Conservation (phyloP, 805 yeast species). For the Sugiyamaella marilandica region DNA sequence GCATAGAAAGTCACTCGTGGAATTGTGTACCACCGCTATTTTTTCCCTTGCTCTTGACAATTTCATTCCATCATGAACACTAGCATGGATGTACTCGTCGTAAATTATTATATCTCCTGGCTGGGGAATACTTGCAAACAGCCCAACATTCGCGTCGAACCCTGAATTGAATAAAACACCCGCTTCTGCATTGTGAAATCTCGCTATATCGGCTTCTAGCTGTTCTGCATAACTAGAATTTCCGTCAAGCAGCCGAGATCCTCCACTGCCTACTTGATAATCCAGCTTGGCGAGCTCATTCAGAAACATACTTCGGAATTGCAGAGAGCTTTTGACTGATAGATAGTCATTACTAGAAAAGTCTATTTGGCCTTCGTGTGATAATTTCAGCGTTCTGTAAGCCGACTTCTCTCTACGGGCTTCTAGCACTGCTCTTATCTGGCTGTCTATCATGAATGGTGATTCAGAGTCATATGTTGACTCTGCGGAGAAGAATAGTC, state of each 20-base stretch:
- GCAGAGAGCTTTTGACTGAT: conserved; percentile 11
- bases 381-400: neutral
- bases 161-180: conserved; percentile 26
- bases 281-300: conserved; percentile 5
- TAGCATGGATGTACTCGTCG: conserved; percentile 27
- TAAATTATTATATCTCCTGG: conserved; percentile 22
- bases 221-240: conserved; percentile 20
- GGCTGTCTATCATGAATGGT: neutral
- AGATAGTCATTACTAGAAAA: conserved; percentile 26
- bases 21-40: conserved; percentile 18
- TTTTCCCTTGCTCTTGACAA: conserved; percentile 15
- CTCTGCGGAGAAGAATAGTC: neutral
- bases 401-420: neutral
- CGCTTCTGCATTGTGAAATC: conserved; percentile 19
- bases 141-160: conserved; percentile 23
- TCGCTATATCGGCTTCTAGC: conserved; percentile 18
- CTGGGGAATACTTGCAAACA: conserved; percentile 23
- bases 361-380: conserved; percentile 9
- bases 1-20: conserved; percentile 7
- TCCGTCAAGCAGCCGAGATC: conserved; percentile 26
- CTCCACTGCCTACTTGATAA: conserved; percentile 21
- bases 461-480: conserved; percentile 1
- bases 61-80: conserved; percentile 26
- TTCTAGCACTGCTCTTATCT: neutral
- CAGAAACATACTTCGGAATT: conserved; percentile 11